A percentile compares a stretch with the other conserved stretches of the same genome.
These are phyloP conservation scores for Urtica urens DNA, from an alignment of 306 rosid genomes.

Conservation along the genomic window DNA sequence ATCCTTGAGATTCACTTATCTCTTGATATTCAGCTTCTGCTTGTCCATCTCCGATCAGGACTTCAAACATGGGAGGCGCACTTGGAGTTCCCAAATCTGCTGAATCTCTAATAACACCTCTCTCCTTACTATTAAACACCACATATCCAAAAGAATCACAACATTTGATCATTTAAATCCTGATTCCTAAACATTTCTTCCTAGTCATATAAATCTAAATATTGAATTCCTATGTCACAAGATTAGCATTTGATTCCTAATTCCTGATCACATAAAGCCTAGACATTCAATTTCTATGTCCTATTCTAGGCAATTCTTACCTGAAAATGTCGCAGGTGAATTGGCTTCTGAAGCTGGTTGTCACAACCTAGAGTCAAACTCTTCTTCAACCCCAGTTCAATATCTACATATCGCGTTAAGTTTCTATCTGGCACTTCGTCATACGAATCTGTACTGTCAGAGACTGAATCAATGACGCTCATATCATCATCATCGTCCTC, in stretches of 20 bases:
- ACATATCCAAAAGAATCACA: conserved; percentile 4
- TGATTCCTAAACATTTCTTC: too few relatives aligned
- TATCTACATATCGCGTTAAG: conserved; percentile 61
- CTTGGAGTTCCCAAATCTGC: conserved; percentile 81
- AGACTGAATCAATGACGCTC: conserved; percentile 36
- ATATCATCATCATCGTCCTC: conserved; percentile 28
- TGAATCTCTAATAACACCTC: conserved; percentile 31
- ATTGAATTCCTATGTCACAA: too few relatives aligned
- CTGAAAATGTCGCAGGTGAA: conserved; percentile 26
- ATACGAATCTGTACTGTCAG: conserved; percentile 32
- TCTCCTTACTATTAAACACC: conserved; percentile 19
- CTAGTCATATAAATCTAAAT: too few relatives aligned
- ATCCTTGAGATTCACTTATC: conserved; percentile 25
- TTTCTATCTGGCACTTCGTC: conserved; percentile 47
- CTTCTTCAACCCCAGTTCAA: conserved; percentile 39
- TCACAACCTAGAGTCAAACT: too few relatives aligned
- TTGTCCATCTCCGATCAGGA: conserved; percentile 16
- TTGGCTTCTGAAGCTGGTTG: conserved; percentile 32
- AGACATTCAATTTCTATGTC: too few relatives aligned
- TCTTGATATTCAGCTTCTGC: conserved; percentile 25
- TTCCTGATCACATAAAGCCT: too few relatives aligned
- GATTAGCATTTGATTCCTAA: too few relatives aligned
- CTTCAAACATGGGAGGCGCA: conserved; percentile 78
- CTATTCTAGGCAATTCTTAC: conserved; percentile 13
- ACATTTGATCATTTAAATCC: too few relatives aligned